phyloP scores from a whole-genome alignment of 164 flowering plant species.

The Saururus chinensis region DNA sequence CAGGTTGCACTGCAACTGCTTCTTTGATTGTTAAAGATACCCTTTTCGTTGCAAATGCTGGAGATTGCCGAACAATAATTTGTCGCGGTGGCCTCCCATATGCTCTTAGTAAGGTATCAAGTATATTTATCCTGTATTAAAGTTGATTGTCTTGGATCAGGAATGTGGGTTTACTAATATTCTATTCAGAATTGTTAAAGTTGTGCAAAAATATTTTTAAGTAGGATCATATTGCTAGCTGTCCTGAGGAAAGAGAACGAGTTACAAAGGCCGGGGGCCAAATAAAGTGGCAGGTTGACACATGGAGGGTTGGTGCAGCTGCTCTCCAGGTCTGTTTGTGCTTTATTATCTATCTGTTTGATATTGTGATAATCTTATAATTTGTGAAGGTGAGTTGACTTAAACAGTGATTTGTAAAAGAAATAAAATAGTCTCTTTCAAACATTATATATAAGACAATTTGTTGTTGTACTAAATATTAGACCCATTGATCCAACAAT shows the following conservation, averaged over 20 bases:
- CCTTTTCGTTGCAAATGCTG: conserved; percentile 92
- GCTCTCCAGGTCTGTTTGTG: conserved; percentile 75
- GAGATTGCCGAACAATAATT: conserved; percentile 83
- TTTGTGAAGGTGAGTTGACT: no score
- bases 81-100: conserved; percentile 56
- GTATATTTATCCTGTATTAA: not conserved
- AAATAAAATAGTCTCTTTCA: no score
- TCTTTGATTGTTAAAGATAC: conserved; percentile 58
- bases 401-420: no score
- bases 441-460: no score
- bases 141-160: not conserved
- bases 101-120: conserved; percentile 61
- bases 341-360: conserved; percentile 1
- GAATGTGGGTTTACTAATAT: not conserved
- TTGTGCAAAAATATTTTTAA: not conserved
- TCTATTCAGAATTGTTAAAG: not conserved
- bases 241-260: conserved; percentile 77
- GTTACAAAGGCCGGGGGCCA: conserved; percentile 55
- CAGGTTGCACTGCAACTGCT: conserved; percentile 58
- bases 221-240: conserved; percentile 91
- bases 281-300: conserved; percentile 86
- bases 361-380: not conserved
- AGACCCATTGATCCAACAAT: no score
- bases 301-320: conserved; percentile 93
- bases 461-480: no score